These are phyloP conservation scores for Boechera divaricarpa DNA, from an alignment of 345 rosid species.

Conservation along the genomic window DNA sequence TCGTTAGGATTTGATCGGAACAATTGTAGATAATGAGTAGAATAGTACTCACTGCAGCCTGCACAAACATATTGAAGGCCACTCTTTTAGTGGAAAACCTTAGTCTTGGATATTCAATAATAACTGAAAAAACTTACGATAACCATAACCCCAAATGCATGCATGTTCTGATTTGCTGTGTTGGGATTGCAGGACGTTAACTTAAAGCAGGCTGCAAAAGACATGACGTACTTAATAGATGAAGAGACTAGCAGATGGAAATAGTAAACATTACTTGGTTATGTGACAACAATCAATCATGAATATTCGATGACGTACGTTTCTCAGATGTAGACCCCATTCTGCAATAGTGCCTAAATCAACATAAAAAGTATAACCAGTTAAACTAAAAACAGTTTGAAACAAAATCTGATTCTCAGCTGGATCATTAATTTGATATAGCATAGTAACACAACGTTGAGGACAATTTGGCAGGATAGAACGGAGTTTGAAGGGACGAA, in stretches of 20 bases:
- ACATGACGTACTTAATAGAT: conserved; percentile 29
- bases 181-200: conserved; percentile 73
- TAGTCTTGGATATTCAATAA: conserved; percentile 1
- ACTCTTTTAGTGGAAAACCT: conserved; percentile 8
- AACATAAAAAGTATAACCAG: conserved; percentile 13
- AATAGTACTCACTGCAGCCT: conserved; percentile 75
- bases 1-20: conserved; percentile 81
- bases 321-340: conserved; percentile 79
- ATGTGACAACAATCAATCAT: background rate
- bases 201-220: conserved; percentile 79
- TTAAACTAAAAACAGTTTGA: background rate
- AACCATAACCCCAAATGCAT: conserved; percentile 80
- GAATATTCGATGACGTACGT: conserved; percentile 51
- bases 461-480: background rate
- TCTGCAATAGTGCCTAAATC: conserved; percentile 79
- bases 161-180: conserved; percentile 75
- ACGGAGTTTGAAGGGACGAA: conserved; percentile 31
- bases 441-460: background rate
- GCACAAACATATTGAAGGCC: conserved; percentile 42
- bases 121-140: conserved; percentile 59
- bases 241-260: conserved; percentile 26
- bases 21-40: conserved; percentile 87
- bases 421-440: background rate
- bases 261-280: conserved; percentile 13
- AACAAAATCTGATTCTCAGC: background rate